These are phyloP conservation scores for Pyrenophora graminea DNA, from an alignment of 2,329 filamentous ascomycete genomes.

Conservation along the genomic window DNA sequence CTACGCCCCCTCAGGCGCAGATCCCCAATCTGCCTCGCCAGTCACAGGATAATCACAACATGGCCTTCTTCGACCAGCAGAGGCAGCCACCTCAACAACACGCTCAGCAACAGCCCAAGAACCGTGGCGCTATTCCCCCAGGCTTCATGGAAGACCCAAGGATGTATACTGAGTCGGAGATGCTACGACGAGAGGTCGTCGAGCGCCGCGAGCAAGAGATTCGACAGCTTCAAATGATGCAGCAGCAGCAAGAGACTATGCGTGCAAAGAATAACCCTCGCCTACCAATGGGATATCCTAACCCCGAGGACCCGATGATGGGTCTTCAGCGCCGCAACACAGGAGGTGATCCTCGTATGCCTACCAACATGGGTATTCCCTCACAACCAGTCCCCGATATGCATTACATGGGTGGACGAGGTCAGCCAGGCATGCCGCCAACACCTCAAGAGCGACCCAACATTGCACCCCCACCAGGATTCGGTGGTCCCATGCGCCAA, in stretches of 20 bases:
- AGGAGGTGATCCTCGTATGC: constrained; percentile 41
- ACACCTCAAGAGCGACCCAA: constrained; percentile 44
- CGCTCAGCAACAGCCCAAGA: constrained; percentile 36
- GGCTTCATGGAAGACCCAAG: constrained; percentile 46
- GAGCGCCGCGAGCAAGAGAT: constrained; percentile 39
- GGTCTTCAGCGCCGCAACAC: constrained; percentile 46
- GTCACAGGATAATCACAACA: constrained; percentile 35
- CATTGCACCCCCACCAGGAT: constrained; percentile 44
- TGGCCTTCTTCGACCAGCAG: constrained; percentile 43
- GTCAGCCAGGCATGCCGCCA: constrained; percentile 43
- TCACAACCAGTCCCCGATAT: constrained; percentile 45
- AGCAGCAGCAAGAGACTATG: constrained; percentile 44
- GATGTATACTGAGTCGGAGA: constrained; percentile 39
- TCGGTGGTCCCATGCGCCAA: constrained; percentile 43
- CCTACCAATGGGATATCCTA: constrained; percentile 39
- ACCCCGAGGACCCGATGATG: constrained; percentile 41
- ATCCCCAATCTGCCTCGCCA: constrained; percentile 45
- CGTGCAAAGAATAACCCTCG: constrained; percentile 36
- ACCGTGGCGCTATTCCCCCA: constrained; percentile 42
- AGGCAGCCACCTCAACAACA: constrained; percentile 41
- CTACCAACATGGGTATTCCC: constrained; percentile 50
- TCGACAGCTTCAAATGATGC: constrained; percentile 36
- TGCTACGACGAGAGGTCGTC: constrained; percentile 39
- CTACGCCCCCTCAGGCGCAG: constrained; percentile 40
- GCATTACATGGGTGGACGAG: constrained; percentile 39